These are phyloP conservation scores for Sphagnum magellanicum DNA, from an alignment of 228 moss, liverwort and hornwort species.

Conservation along the genomic window DNA sequence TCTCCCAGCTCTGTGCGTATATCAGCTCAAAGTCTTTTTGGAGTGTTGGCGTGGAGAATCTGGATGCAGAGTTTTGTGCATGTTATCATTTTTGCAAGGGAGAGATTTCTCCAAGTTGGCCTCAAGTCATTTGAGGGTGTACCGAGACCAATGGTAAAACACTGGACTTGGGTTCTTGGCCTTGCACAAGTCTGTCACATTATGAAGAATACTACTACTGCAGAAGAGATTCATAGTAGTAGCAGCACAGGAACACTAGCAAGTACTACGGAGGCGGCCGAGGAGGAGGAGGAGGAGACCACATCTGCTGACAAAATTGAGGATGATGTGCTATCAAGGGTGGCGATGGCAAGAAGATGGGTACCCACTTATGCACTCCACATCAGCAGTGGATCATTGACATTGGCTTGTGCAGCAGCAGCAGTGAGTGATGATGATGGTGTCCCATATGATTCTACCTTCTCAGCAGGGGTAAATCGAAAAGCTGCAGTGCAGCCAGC, in stretches of 20 bases:
- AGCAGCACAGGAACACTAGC: too few relatives aligned
- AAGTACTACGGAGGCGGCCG: too few relatives aligned
- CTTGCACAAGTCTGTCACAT: background rate
- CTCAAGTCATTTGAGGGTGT: constrained; percentile 34
- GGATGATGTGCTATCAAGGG: constrained; percentile 24
- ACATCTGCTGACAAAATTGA: constrained; percentile 19
- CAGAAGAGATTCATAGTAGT: too few relatives aligned
- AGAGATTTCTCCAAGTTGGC: constrained; percentile 26
- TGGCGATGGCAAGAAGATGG: constrained; percentile 21
- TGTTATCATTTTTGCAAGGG: constrained; percentile 38
- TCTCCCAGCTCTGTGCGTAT: too few relatives aligned
- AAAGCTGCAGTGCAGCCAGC: constrained; percentile 52
- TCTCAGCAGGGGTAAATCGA: constrained; percentile 15
- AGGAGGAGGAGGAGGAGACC: constrained; percentile 19
- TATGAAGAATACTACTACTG: too few relatives aligned
- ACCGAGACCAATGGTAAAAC: constrained; percentile 44
- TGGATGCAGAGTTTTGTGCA: too few relatives aligned
- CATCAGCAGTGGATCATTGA: constrained; percentile 67
- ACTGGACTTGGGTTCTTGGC: constrained; percentile 3
- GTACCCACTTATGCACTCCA: constrained; percentile 52
- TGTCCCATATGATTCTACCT: constrained; percentile 10
- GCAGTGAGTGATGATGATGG: constrained; percentile 9
- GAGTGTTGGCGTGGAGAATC: too few relatives aligned
- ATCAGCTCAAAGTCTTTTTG: too few relatives aligned
- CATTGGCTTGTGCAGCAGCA: constrained; percentile 53